These are phyloP conservation scores for Rhodamnia argentea DNA, from an alignment of 345 rosid genomes.

Conservation along the genomic window DNA sequence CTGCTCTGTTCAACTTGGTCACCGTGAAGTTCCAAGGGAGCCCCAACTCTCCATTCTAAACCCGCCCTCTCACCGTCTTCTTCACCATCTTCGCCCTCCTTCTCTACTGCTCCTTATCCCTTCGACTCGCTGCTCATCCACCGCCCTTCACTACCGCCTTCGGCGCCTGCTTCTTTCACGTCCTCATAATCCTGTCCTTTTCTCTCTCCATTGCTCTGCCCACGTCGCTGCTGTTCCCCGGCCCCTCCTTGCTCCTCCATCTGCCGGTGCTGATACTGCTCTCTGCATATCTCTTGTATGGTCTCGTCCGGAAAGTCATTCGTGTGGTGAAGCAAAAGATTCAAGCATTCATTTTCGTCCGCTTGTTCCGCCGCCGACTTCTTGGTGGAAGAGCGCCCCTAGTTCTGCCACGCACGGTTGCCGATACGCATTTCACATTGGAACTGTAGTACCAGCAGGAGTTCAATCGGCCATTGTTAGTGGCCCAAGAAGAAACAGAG, in stretches of 20 bases:
- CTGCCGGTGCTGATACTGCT: background rate
- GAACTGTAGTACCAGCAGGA: no score
- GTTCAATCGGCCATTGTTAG: background rate
- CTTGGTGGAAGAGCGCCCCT: background rate
- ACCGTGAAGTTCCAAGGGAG: background rate
- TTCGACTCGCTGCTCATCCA: background rate
- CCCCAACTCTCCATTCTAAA: background rate
- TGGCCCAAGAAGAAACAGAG: background rate
- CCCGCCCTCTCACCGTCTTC: background rate
- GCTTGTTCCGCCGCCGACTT: background rate
- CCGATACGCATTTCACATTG: background rate
- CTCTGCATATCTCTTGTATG: background rate
- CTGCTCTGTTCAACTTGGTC: background rate
- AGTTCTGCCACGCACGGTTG: background rate
- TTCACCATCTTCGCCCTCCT: background rate
- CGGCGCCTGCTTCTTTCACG: background rate
- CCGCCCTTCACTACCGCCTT: background rate
- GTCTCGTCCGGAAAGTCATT: background rate
- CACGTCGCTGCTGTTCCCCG: background rate
- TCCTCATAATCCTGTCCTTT: background rate
- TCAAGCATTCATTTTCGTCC: background rate
- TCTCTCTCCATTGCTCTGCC: background rate
- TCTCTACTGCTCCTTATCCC: background rate
- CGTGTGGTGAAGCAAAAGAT: background rate
- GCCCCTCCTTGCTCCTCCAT: background rate